phyloP scores from a whole-genome alignment of 495 filamentous ascomycete genomes.

The Daldinia concentrica region DNA sequence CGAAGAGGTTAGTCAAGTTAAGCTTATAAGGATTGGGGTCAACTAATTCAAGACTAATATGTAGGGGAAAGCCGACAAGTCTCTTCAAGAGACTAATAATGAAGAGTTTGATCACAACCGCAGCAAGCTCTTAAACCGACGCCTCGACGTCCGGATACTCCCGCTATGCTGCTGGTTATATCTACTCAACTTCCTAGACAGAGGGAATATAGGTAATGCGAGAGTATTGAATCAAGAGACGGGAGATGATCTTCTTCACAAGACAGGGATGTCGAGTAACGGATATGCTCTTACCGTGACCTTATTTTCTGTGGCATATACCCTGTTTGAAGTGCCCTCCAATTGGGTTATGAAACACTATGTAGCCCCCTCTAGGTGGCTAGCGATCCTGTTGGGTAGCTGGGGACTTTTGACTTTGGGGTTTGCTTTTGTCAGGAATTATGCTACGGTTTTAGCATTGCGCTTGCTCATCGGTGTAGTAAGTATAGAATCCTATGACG shows the following conservation, averaged over 20 bases:
- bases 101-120: slow-evolving; percentile 29
- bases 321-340: slow-evolving; percentile 36
- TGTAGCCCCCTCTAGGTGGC: slow-evolving; percentile 32
- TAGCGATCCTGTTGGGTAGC: slow-evolving; percentile 30
- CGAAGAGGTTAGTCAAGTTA: slow-evolving; percentile 10
- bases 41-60: neutral
- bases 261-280: slow-evolving; percentile 30
- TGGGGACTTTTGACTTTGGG: slow-evolving; percentile 42
- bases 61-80: slow-evolving; percentile 5
- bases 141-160: slow-evolving; percentile 50
- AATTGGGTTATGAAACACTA: slow-evolving; percentile 42
- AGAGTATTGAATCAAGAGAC: slow-evolving; percentile 61
- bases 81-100: neutral
- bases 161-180: slow-evolving; percentile 71
- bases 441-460: slow-evolving; percentile 34
- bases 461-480: slow-evolving; percentile 40
- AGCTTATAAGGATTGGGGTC: neutral
- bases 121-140: slow-evolving; percentile 27
- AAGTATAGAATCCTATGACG: slow-evolving; percentile 7
- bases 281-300: slow-evolving; percentile 60
- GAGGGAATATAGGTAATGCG: slow-evolving; percentile 86
- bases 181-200: slow-evolving; percentile 83
- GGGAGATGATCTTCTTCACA: slow-evolving; percentile 32
- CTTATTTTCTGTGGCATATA: slow-evolving; percentile 74
- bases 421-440: slow-evolving; percentile 37